These are phyloP conservation scores for Ascochyta fabae DNA, from an alignment of 2,329 filamentous ascomycete genomes.

Conservation along the genomic window DNA sequence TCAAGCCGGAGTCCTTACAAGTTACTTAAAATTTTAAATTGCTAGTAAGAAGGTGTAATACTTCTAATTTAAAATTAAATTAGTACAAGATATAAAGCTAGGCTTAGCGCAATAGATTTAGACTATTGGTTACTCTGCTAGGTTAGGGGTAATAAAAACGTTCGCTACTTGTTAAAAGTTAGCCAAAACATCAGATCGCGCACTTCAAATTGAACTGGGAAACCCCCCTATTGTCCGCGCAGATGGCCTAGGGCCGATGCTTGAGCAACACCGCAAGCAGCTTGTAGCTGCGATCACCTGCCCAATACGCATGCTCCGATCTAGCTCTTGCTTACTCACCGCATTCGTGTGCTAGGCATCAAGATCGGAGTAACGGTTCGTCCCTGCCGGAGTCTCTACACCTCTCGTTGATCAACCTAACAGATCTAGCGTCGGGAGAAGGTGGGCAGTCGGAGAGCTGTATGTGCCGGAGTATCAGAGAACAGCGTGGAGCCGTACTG, in stretches of 20 bases:
- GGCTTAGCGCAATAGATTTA: no score
- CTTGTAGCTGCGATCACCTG: neutral
- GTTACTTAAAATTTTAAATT: no score
- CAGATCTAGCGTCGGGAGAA: neutral
- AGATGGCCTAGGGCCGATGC: neutral
- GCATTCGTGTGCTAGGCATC: neutral
- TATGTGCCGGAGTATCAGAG: neutral
- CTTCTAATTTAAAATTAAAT: no score
- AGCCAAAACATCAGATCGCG: no score
- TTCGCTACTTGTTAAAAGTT: no score
- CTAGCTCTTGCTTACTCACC: constrained; percentile 3
- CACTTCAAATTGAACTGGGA: no score
- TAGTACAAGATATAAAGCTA: no score
- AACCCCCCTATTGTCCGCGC: neutral
- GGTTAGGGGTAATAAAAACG: no score
- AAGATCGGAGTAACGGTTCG: neutral
- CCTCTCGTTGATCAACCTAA: neutral
- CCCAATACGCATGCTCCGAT: neutral
- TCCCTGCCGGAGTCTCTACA: neutral
- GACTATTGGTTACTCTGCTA: no score
- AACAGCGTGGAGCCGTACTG: neutral
- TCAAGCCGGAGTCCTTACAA: no score
- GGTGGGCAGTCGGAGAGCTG: neutral
- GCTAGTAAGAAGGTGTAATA: no score
- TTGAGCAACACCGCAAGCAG: neutral